Evolutionary conservation across 1,284 basidiomycete genomes (phyloP).

Genomic region (Cerrena zonata): DNA sequence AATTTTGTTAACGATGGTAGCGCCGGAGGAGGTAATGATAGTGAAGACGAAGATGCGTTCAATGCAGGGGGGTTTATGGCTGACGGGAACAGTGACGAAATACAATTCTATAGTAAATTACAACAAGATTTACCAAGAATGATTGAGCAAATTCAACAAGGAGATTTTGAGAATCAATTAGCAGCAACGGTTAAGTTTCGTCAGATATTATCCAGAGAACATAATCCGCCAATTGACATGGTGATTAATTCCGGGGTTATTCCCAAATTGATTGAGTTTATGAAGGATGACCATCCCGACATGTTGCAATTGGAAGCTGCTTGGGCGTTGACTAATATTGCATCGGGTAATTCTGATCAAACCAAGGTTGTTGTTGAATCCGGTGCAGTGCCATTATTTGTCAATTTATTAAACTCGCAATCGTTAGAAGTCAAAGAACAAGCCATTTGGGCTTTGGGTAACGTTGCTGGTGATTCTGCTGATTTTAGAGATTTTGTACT

Average conservation of each 20-base stretch:
- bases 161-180: no score
- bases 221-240: slow-evolving; percentile 97
- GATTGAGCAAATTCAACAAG: no score
- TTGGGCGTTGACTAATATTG: slow-evolving; percentile 99
- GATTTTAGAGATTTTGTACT: slow-evolving; percentile 88
- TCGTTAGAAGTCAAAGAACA: slow-evolving; percentile 92
- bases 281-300: slow-evolving; percentile 85
- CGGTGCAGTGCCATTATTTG: slow-evolving; percentile 95
- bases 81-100: no score
- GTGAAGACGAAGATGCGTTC: no score
- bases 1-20: no score
- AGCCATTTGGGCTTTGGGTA: slow-evolving; percentile 93
- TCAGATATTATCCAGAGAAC: slow-evolving; percentile 97
- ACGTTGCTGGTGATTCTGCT: slow-evolving; percentile 93
- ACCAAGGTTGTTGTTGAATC: slow-evolving; percentile 96
- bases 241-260: slow-evolving; percentile 98
- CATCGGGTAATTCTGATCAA: slow-evolving; percentile 96
- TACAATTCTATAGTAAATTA: no score
- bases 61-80: no score
- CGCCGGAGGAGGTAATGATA: no score
- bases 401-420: slow-evolving; percentile 81
- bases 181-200: slow-evolving; percentile 96
- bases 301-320: slow-evolving; percentile 93
- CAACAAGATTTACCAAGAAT: no score
- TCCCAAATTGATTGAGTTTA: slow-evolving; percentile 93